Evolutionary conservation across 208 protist genomes (phyloP).

Genomic region (Wallacemonas sp.): DNA sequence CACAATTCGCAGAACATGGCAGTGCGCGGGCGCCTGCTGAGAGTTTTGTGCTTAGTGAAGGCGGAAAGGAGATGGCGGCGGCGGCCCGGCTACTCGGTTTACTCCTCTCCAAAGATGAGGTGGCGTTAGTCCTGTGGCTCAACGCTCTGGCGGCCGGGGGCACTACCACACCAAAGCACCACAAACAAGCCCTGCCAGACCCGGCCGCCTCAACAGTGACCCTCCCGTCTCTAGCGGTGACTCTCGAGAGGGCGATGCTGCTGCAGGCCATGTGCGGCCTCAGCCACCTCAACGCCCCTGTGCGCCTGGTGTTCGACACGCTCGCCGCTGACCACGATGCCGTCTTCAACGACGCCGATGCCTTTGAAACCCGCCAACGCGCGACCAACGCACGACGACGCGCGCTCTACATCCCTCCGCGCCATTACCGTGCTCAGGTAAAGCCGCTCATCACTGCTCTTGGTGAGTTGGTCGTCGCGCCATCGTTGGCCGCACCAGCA

Average conservation of each 20-base stretch:
- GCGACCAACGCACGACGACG: constrained; percentile 18
- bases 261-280: constrained; percentile 55
- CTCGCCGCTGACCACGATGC: constrained; percentile 20
- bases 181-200: neutral
- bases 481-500: neutral
- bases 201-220: neutral
- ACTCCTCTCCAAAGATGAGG: neutral
- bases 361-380: constrained; percentile 39
- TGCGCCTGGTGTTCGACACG: constrained; percentile 65
- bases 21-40: neutral
- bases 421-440: constrained; percentile 36
- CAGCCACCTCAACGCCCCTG: constrained; percentile 57
- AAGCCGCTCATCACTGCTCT: constrained; percentile 29
- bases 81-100: neutral
- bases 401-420: constrained; percentile 49
- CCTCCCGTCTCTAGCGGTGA: neutral
- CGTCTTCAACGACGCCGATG: neutral
- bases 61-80: constrained; percentile 11
- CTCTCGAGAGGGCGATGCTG: constrained; percentile 33
- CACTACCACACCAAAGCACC: neutral
- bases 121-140: neutral
- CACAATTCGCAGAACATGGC: neutral
- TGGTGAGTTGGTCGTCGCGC: constrained; percentile 28
- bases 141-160: neutral
- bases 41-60: neutral